phyloP scores from a whole-genome alignment of 495 filamentous ascomycete species.

The Ramalina intermedia region DNA sequence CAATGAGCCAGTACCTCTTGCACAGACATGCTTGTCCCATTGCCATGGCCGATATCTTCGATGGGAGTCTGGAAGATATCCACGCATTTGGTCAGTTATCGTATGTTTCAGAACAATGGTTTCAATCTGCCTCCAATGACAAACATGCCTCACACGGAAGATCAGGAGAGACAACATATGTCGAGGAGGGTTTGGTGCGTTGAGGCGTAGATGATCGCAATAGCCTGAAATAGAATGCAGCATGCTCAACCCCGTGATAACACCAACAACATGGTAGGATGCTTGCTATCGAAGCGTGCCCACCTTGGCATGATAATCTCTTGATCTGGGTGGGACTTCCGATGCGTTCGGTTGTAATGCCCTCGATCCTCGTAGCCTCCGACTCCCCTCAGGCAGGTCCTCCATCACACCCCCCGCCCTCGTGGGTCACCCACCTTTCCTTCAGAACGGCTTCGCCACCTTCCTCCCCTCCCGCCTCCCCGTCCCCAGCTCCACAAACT shows the following conservation, averaged over 20 bases:
- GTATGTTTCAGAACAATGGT: constrained; percentile 6
- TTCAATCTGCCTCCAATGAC: constrained; percentile 35
- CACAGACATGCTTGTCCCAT: constrained; percentile 4
- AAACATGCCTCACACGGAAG: constrained; percentile 35
- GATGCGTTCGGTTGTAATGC: no score
- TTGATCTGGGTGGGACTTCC: neutral
- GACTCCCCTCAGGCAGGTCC: neutral
- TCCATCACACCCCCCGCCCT: neutral
- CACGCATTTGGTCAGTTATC: constrained; percentile 18
- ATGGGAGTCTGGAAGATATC: constrained; percentile 4
- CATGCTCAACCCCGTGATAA: neutral
- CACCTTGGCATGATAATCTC: neutral
- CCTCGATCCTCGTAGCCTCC: no score
- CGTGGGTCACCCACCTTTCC: neutral
- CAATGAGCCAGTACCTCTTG: neutral
- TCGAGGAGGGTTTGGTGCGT: constrained; percentile 25
- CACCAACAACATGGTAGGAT: neutral
- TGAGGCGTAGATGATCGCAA: neutral
- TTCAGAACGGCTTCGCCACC: constrained; percentile 83
- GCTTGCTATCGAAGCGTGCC: neutral
- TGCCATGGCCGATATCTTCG: constrained; percentile 12
- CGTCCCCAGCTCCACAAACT: constrained; percentile 74
- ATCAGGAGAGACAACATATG: constrained; percentile 34
- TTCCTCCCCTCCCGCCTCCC: constrained; percentile 69
- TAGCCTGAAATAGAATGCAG: neutral